Percentiles rank a stretch among this genome's conserved stretches.
Conservation (phyloP, 495 filamentous ascomycete species). For the Penicillium ucsense region DNA sequence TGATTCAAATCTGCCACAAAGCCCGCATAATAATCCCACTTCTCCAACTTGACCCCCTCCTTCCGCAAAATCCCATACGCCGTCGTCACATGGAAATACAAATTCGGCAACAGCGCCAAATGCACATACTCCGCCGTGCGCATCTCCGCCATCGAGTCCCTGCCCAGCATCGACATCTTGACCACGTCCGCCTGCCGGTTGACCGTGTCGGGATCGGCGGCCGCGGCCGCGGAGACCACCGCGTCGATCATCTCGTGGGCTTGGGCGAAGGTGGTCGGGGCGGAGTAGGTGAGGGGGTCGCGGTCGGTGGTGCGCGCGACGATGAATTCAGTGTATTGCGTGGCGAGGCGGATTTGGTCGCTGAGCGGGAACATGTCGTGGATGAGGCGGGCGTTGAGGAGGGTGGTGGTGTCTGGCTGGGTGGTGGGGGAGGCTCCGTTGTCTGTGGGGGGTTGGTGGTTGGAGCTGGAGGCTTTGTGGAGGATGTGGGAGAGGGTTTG, state of each 20-base stretch:
- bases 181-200: slow-evolving; percentile 10
- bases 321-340: slow-evolving; percentile 22
- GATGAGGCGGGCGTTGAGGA: slow-evolving; percentile 18
- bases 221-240: slow-evolving; percentile 27
- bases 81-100: slow-evolving; percentile 49
- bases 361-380: slow-evolving; percentile 41
- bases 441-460: neutral
- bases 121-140: slow-evolving; percentile 24
- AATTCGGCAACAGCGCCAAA: slow-evolving; percentile 39
- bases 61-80: slow-evolving; percentile 47
- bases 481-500: slow-evolving; percentile 1
- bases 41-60: slow-evolving; percentile 47
- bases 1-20: slow-evolving; percentile 21
- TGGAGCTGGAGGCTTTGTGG: neutral
- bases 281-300: slow-evolving; percentile 20
- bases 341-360: slow-evolving; percentile 36
- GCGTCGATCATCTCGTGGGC: slow-evolving; percentile 32
- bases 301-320: slow-evolving; percentile 23
- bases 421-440: slow-evolving; percentile 3
- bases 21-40: slow-evolving; percentile 27
- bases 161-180: slow-evolving; percentile 9
- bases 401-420: slow-evolving; percentile 14
- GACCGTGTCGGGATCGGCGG: slow-evolving; percentile 29
- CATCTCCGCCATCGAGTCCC: slow-evolving; percentile 1
- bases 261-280: slow-evolving; percentile 27